Base-by-base conservation (phyloP, 257 asterid species). In the Striga asiatica region DNA sequence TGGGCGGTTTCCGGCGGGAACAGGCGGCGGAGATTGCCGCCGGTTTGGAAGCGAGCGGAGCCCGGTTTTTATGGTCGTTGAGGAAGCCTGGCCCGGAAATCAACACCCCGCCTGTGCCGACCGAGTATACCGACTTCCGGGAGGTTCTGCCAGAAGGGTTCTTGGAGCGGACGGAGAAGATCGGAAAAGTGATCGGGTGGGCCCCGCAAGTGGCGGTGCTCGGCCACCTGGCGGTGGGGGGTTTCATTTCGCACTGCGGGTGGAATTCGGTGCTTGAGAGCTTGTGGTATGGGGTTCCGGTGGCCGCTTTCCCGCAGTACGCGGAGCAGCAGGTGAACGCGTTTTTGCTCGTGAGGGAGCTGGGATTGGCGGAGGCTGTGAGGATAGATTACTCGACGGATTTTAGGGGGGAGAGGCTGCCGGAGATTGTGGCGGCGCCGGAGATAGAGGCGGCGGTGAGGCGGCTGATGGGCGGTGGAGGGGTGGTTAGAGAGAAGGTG, bases 231-330 rank as follows among this genome's bases (percentile, higher is more conserved):
- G 67, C 83, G 17, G 77, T 79, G 46, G 87, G 83, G 0, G 83
- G 81, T 0, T 79, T 79, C 12, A 71, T 79, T 3, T 79, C 86
- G 31, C 86, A 76, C 42, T 76, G 82, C 14, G 86, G 86, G 0
- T 79, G 86, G 82, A 79, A 73, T 8, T 79, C 85, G 35, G 70
- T 55, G 2, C 21, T 79, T 32, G 82, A 79, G 71, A 79, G 86
- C 32, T 20, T 79, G 53, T 79, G 86, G 82, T 76, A 29, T 6
- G 82, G 86, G 0, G 86, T 79, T 22, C 78, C 83, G 14, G 34
- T 76, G 12, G 86, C 82, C 0, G 50, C 82, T 1, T 71, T 69
- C 11, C 86, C 86, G 2, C 17, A 73, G 25, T 65, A 62, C 17
- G 80, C 82, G 0, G 86, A 79, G 65, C 85, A 78, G 39, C 85